phyloP scores from a whole-genome alignment of 495 filamentous ascomycete genomes.

The Wilcoxina mikolae region DNA sequence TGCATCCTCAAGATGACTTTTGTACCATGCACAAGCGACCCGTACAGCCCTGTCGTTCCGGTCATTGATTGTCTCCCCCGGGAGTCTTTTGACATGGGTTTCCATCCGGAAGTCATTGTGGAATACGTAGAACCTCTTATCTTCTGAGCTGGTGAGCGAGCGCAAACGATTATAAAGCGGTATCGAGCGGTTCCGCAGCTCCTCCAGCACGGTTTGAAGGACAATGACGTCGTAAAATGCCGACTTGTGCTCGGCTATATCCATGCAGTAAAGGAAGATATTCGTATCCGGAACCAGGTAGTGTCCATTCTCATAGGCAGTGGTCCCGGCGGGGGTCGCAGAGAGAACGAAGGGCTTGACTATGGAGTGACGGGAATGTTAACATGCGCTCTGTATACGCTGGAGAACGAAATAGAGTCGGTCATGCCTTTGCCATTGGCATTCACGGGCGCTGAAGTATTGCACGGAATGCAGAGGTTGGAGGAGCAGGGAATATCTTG shows the following conservation, averaged over 20 bases:
- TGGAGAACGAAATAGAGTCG: background rate
- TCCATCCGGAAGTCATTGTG: conserved; percentile 96
- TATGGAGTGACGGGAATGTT: conserved; percentile 27
- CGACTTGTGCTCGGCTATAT: conserved; percentile 79
- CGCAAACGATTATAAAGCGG: conserved; percentile 90
- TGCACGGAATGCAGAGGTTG: conserved; percentile 62
- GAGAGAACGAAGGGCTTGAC: conserved; percentile 75
- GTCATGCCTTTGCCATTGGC: conserved; percentile 41
- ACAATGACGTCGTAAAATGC: conserved; percentile 93
- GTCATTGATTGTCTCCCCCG: conserved; percentile 85
- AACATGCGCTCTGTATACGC: conserved; percentile 16
- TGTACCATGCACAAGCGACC: conserved; percentile 77
- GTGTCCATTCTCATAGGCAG: conserved; percentile 66
- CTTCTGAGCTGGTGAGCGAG: conserved; percentile 76
- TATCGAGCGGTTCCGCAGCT: conserved; percentile 81
- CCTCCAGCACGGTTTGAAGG: conserved; percentile 88
- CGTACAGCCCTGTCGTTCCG: conserved; percentile 87
- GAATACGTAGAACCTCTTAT: conserved; percentile 95
- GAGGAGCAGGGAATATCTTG: conserved; percentile 97
- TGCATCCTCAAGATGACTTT: conserved; percentile 53
- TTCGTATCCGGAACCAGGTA: conserved; percentile 96
- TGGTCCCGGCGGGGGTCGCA: conserved; percentile 68
- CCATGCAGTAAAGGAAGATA: conserved; percentile 87
- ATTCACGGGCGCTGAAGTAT: conserved; percentile 53
- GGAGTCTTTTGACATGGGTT: conserved; percentile 62